phyloP scores from a whole-genome alignment of 345 rosid species.

The Gossypium sturtianum region DNA sequence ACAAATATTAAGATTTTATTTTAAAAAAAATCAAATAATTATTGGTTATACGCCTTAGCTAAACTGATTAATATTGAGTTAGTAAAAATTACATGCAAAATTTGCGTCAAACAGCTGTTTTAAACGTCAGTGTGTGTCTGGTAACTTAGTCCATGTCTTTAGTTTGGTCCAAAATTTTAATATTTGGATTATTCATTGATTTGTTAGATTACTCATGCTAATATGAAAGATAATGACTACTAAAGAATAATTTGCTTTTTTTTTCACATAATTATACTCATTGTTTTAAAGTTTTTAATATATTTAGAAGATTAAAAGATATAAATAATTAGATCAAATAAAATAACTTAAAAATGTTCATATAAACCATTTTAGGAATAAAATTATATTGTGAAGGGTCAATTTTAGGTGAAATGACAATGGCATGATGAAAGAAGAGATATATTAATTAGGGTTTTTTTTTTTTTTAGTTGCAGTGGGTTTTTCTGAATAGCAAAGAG shows the following conservation, averaged over 20 bases:
- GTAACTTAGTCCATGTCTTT: not conserved
- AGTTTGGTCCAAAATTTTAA: not conserved
- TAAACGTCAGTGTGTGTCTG: not conserved
- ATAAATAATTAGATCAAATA: too few species aligned
- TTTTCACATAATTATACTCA: too few species aligned
- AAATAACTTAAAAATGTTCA: too few species aligned
- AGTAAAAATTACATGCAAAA: not conserved
- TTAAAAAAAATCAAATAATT: not conserved
- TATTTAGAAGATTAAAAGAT: too few species aligned
- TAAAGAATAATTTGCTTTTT: too few species aligned
- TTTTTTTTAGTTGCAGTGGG: slow-evolving; percentile 42
- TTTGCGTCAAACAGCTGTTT: not conserved
- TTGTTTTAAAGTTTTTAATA: too few species aligned
- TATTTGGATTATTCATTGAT: not conserved
- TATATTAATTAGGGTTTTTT: not conserved
- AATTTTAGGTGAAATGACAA: slow-evolving; percentile 7
- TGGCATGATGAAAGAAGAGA: not conserved
- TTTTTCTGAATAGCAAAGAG: slow-evolving; percentile 24
- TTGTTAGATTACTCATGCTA: not conserved
- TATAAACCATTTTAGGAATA: not conserved
- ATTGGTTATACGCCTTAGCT: not conserved
- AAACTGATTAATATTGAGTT: not conserved
- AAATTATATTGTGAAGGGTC: slow-evolving; percentile 3
- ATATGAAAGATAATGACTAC: not conserved
- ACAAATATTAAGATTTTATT: too few species aligned